A percentile compares a stretch with the other conserved stretches of the same genome.
These are phyloP conservation scores for Rhytidhysteron rufulum DNA, from an alignment of 2,329 filamentous ascomycete species.

Conservation along the genomic window DNA sequence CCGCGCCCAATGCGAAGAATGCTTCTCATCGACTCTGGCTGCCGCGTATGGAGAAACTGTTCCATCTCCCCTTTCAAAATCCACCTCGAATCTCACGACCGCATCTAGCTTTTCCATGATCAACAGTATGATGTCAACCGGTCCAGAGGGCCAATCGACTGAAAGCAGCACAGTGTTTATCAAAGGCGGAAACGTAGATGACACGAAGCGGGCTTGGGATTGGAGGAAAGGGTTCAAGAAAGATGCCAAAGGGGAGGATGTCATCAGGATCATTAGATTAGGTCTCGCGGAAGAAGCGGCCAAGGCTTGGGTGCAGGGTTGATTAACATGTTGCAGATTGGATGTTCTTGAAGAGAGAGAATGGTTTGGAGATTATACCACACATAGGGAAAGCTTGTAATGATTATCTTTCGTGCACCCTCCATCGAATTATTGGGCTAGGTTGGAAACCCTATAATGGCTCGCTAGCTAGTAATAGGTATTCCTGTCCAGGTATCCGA, in stretches of 20 bases:
- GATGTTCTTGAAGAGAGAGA: background rate
- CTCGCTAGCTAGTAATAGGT: too few species aligned
- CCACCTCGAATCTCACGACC: constrained; percentile 51
- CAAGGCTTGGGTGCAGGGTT: constrained; percentile 62
- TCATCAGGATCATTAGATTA: constrained; percentile 69
- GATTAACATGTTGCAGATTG: background rate
- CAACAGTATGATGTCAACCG: constrained; percentile 61
- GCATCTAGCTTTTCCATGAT: constrained; percentile 64
- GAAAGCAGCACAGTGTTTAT: constrained; percentile 49
- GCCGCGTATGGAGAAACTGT: constrained; percentile 52
- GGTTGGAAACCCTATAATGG: too few species aligned
- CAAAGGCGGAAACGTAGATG: constrained; percentile 20
- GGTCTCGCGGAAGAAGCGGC: constrained; percentile 73
- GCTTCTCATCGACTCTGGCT: constrained; percentile 70
- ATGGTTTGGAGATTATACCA: background rate
- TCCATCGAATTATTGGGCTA: too few species aligned
- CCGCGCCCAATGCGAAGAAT: constrained; percentile 71
- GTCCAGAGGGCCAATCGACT: constrained; percentile 23
- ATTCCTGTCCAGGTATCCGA: too few species aligned
- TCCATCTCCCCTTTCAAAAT: constrained; percentile 53
- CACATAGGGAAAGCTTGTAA: too few species aligned
- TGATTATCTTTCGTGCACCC: too few species aligned
- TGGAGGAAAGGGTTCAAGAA: constrained; percentile 61
- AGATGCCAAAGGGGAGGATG: constrained; percentile 60
- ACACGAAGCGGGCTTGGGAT: constrained; percentile 65